Conservation (phyloP, 1,284 basidiomycete genomes). For the Leccinum insigne region DNA sequence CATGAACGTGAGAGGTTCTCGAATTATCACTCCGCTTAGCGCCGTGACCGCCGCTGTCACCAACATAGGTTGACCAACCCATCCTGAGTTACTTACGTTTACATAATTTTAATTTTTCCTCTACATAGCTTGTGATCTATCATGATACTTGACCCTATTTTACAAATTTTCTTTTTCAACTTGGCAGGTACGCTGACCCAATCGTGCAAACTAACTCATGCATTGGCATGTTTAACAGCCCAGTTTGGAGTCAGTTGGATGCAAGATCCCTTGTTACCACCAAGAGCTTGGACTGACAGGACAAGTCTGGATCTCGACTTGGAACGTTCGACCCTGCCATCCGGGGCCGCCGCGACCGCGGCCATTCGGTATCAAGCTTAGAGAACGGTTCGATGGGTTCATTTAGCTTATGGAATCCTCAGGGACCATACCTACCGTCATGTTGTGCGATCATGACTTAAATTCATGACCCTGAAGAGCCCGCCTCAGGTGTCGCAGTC, state of each 20-base stretch:
- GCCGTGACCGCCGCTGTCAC: no score
- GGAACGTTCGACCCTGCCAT: neutral
- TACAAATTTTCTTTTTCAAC: neutral
- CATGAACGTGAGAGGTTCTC: conserved; percentile 4
- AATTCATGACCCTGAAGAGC: neutral
- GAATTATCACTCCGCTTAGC: neutral
- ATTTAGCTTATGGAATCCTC: neutral
- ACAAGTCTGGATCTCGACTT: neutral
- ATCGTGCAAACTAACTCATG: neutral
- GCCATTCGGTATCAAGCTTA: neutral
- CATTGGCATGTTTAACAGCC: neutral
- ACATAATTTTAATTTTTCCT: no score
- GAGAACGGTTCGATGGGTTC: neutral
- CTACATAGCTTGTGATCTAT: no score
- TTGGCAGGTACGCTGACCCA: neutral
- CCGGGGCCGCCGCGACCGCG: neutral
- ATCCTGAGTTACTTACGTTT: neutral
- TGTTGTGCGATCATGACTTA: neutral
- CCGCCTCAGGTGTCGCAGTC: no score
- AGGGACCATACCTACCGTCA: neutral
- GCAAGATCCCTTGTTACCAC: neutral
- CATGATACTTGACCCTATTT: neutral
- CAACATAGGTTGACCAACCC: no score
- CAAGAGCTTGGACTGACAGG: neutral
- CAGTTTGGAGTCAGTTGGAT: neutral